Conservation (phyloP, 164 flowering plant species). For the Magnolia sinica region DNA sequence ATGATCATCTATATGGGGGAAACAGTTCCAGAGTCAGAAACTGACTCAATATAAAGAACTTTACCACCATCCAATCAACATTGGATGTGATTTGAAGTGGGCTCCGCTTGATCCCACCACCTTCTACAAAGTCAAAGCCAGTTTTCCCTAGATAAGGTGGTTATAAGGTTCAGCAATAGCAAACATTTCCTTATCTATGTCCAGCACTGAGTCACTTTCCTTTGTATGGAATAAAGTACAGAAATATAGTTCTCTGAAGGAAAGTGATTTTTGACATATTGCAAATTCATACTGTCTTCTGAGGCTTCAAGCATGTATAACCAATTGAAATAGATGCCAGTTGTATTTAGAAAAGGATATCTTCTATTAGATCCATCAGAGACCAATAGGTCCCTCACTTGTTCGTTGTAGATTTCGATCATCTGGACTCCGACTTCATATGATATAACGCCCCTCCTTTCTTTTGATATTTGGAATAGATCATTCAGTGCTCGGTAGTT, state of each 20-base stretch:
- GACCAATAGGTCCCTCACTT: constrained; percentile 83
- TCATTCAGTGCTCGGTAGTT: constrained; percentile 79
- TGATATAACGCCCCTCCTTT: constrained; percentile 39
- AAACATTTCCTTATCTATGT: neutral
- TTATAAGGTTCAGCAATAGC: constrained; percentile 1
- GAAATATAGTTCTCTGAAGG: neutral
- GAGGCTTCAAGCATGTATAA: neutral
- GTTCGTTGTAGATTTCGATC: constrained; percentile 95
- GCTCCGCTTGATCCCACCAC: neutral
- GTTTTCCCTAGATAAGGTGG: neutral
- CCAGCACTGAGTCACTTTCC: neutral
- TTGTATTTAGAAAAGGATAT: constrained; percentile 58
- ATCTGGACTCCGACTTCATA: constrained; percentile 84
- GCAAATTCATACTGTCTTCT: neutral
- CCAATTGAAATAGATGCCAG: neutral
- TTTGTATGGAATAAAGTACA: neutral
- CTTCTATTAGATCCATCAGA: constrained; percentile 67
- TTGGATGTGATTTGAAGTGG: neutral
- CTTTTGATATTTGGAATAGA: constrained; percentile 57
- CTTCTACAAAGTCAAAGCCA: neutral
- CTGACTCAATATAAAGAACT: neutral
- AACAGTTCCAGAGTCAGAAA: neutral
- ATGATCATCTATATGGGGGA: neutral
- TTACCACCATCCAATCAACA: neutral
- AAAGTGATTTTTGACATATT: neutral